Evolutionary conservation across 257 asterid genomes (phyloP), one percentile per base, ranked within the genome.

Genomic region (Voacanga thouarsii): DNA sequence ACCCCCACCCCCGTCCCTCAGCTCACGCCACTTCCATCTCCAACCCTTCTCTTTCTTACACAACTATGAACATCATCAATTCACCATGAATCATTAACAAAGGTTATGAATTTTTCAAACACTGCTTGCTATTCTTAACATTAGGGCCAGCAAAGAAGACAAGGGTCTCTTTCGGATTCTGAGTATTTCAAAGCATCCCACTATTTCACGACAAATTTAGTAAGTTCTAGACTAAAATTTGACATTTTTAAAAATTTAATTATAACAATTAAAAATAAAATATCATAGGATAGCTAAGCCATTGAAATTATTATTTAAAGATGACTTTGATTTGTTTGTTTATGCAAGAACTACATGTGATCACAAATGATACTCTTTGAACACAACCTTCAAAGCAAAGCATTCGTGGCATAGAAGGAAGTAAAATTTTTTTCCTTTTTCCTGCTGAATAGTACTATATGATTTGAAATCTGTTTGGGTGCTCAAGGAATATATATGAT

Each of bases 401-500:
- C 51, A 28, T 56, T 11, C 51, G 41, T 23, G 37, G n/a, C n/a
- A n/a, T n/a, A n/a, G 57, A 28, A 37, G 74, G 60, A 69, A 21
- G 51, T 12, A 50, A 43, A 15, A 8, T 53, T 61, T 33, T 23
- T 45, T 12, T 44, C 21, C 14, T 47, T 33, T 39, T 56, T 12
- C 7, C 11, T 44, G 33, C 61, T 18, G 24, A 55, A 55, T 55
- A 49, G 1, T 49, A n/a, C 53, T 51, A 53, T 55, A 33, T 18
- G 71, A 23, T 64, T 51, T 55, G 16, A 14, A 69, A 19, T 19
- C 39, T 56, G 12, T 56, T 71, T 76, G 45, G 80, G 70, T 56
- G 75, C 83, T 81, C 77, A 60, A 81, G 74, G 19, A 71, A 65
- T 61, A 51, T 23, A n/a, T 76, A 73, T 6, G 39, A 66, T 47